Evolutionary conservation across 2,329 filamentous ascomycete species (phyloP).

Genomic region (Whalleya microplaca): DNA sequence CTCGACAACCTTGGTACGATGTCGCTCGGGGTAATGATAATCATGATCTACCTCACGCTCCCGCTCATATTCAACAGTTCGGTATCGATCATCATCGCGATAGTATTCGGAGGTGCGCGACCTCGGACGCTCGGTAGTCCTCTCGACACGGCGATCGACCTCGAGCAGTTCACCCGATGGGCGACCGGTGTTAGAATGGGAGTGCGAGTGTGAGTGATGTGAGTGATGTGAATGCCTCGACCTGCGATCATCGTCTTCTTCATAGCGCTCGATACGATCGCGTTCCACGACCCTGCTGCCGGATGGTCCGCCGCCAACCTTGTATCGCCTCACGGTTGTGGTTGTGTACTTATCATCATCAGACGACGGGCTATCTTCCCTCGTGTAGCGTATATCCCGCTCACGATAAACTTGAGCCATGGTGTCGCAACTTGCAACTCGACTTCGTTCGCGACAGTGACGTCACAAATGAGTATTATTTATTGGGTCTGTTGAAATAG

Average conservation of each 20-base stretch:
- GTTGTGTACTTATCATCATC: slow-evolving; percentile 36
- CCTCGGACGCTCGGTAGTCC: slow-evolving; percentile 52
- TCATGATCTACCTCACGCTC: slow-evolving; percentile 35
- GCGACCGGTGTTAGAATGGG: slow-evolving; percentile 22
- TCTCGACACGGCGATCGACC: slow-evolving; percentile 43
- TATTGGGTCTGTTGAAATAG: slow-evolving; percentile 4
- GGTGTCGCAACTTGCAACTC: slow-evolving; percentile 17
- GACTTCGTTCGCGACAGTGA: slow-evolving; percentile 21
- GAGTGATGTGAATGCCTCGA: slow-evolving; percentile 30
- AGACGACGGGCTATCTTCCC: slow-evolving; percentile 33
- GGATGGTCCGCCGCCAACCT: slow-evolving; percentile 33
- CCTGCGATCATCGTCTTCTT: slow-evolving; percentile 31
- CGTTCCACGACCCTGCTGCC: slow-evolving; percentile 27
- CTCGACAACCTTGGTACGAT: slow-evolving; percentile 42
- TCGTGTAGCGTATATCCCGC: slow-evolving; percentile 37
- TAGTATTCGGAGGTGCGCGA: slow-evolving; percentile 44
- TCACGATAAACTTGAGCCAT: slow-evolving; percentile 37
- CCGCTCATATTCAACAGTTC: slow-evolving; percentile 35
- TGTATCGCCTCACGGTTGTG: slow-evolving; percentile 38
- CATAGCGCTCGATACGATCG: slow-evolving; percentile 33
- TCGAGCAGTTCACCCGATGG: slow-evolving; percentile 28
- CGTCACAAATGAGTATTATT: slow-evolving; percentile 20
- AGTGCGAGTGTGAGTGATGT: slow-evolving; percentile 34
- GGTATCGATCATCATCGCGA: slow-evolving; percentile 37
- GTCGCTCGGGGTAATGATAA: slow-evolving; percentile 31